Percentiles rank a stretch among this genome's conserved stretches.
Conservation (phyloP, 2,329 filamentous ascomycete genomes). For the Cytospora chrysosperma region DNA sequence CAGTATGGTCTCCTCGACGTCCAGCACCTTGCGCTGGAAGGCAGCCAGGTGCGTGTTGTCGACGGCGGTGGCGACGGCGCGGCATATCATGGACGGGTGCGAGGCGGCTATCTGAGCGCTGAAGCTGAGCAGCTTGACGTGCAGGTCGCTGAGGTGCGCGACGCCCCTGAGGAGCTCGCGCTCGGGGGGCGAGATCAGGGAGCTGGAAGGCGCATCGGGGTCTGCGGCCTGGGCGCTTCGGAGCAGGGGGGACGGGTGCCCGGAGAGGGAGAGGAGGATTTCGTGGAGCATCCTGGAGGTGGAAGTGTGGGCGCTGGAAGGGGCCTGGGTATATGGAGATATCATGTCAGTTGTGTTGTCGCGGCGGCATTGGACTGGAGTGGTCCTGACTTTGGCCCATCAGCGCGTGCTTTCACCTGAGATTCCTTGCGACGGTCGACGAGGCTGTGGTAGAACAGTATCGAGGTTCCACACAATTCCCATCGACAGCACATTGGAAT, state of each 20-base stretch:
- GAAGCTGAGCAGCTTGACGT: conserved; percentile 68
- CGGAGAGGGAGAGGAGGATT: conserved; percentile 93
- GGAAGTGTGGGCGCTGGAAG: conserved; percentile 2
- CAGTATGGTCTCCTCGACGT: conserved; percentile 79
- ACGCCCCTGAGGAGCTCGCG: conserved; percentile 76
- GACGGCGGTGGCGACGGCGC: conserved; percentile 80
- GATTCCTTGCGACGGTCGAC: conserved; percentile 13
- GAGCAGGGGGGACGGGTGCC: conserved; percentile 88
- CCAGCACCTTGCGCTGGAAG: conserved; percentile 81
- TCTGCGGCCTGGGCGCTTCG: conserved; percentile 48
- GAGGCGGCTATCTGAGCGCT: conserved; percentile 65
- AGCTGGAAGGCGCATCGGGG: conserved; percentile 40
- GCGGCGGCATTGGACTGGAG: not conserved
- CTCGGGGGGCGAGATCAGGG: conserved; percentile 72
- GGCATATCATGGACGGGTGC: conserved; percentile 80
- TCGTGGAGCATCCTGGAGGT: conserved; percentile 82
- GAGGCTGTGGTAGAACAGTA: conserved; percentile 21
- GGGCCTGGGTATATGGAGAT: not conserved
- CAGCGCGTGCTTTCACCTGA: conserved; percentile 9
- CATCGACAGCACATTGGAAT: conserved; percentile 24
- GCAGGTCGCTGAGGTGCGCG: conserved; percentile 73
- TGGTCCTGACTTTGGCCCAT: conserved; percentile 21
- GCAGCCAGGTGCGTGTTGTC: conserved; percentile 70
- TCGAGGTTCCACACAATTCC: conserved; percentile 23
- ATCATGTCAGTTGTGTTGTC: conserved; percentile 12